Percentiles rank a stretch among this genome's conserved stretches.
Evolutionary conservation across 129 eudicot species (phyloP).

Genomic region (Tagetes erecta): DNA sequence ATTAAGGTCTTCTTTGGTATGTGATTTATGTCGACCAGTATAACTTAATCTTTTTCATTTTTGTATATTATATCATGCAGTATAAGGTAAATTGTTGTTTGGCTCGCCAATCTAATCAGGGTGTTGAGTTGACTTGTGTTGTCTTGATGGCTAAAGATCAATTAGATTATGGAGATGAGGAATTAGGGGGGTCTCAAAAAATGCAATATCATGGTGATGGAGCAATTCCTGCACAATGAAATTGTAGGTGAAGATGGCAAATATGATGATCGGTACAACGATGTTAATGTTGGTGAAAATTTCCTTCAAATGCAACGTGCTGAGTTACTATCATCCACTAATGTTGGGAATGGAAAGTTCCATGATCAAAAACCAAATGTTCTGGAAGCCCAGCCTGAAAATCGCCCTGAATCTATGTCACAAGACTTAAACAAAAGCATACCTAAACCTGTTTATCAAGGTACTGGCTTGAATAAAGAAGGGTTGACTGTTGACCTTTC

Average conservation of each 20-base stretch:
- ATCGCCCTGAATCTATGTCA: neutral
- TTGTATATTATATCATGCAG: conserved; percentile 32
- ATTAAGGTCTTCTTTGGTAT: neutral
- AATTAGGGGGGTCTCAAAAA: conserved; percentile 76
- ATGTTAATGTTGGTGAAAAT: conserved; percentile 89
- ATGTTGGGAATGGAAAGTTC: conserved; percentile 46
- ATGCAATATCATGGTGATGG: conserved; percentile 82
- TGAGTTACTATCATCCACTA: conserved; percentile 48
- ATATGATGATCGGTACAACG: conserved; percentile 89
- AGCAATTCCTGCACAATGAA: conserved; percentile 89
- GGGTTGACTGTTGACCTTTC: conserved; percentile 48
- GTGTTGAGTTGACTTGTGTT: conserved; percentile 20
- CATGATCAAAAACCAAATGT: conserved; percentile 54
- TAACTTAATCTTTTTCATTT: neutral
- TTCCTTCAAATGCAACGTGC: conserved; percentile 77
- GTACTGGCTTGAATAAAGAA: conserved; percentile 41
- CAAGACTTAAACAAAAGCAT: conserved; percentile 39
- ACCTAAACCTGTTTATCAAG: conserved; percentile 49
- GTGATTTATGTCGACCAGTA: neutral
- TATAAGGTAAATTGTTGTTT: conserved; percentile 31
- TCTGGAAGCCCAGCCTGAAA: conserved; percentile 13
- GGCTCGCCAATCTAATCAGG: neutral
- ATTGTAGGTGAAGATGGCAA: conserved; percentile 84
- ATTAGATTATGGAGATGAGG: conserved; percentile 81
- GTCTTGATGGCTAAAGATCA: conserved; percentile 74